Evolutionary conservation across 2,329 filamentous ascomycete species (phyloP), one percentile per base, ranked within the genome.

Genomic region (Xylaria hypoxylon): DNA sequence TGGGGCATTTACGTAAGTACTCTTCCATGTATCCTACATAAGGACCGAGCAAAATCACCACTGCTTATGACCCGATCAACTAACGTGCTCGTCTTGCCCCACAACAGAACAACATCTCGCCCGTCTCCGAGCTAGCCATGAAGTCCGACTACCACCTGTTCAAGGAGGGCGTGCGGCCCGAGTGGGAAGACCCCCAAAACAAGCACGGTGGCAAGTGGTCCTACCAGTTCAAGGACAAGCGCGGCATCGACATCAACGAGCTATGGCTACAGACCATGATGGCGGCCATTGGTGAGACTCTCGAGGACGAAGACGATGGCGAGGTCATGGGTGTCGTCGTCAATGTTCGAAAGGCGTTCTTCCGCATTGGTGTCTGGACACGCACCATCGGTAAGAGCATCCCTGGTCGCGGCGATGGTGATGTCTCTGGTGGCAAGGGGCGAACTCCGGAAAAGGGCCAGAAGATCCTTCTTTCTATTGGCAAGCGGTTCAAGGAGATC

Each of bases 111-210:
- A 99, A 99, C 82, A 97, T 99, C 80, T 93, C 95, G 57, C 91
- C 94, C 48, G 95, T 96, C 74, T 97, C 95, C 74, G 94, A 98
- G 76, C 90, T 99, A 48, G 93, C 94, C 50, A 90, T 97, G 78
- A 99, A 99, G 86, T 97, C 96, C 78, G 96, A 99, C 81, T 99
- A 99, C 84, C 96, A 99, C 79, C 92, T 99, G 50, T 99, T 99
- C 91, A 99, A 99, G 86, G 91, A 91, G 75, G 94, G 94, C 72
- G 93, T 99, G 70, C 93, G 96, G 71, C 96, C 96, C 40, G 96
- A 99, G 83, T 99, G 96, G 96, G 96, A 99, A 82, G 96, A 99
- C 79, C 86, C 89, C 28, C 94, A 98, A 85, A 99, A 99, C 86
- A 99, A 98, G 88, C 94, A 98, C 80, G 96, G 96, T 75, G 96